Evolutionary conservation across 2,329 filamentous ascomycete species (phyloP).

Genomic region (Tolypocladium inflatum): DNA sequence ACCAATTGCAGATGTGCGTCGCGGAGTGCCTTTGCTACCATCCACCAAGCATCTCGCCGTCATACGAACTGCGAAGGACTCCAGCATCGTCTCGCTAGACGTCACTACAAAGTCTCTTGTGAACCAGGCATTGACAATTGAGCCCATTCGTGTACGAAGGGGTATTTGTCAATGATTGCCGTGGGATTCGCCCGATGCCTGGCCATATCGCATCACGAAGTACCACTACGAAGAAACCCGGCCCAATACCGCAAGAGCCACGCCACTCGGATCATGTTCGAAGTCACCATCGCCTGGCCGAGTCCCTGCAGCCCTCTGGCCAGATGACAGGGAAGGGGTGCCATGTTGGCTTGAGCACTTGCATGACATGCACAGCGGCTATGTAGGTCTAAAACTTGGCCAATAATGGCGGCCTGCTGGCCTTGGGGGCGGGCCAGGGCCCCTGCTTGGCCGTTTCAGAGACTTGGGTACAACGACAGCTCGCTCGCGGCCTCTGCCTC

Average conservation of each 20-base stretch:
- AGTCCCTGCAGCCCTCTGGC: background rate
- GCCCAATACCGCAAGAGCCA: background rate
- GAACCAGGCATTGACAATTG: background rate
- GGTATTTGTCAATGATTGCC: background rate
- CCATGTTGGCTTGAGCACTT: slow-evolving; percentile 18
- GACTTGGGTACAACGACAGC: slow-evolving; percentile 1
- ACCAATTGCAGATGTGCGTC: background rate
- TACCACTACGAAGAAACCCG: background rate
- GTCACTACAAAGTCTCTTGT: background rate
- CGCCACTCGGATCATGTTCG: background rate
- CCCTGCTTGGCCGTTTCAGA: slow-evolving; percentile 19
- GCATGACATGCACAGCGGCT: slow-evolving; percentile 32
- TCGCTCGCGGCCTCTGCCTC: background rate
- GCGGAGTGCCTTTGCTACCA: background rate
- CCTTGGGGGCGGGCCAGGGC: slow-evolving; percentile 12
- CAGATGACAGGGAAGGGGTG: background rate
- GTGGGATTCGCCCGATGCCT: background rate
- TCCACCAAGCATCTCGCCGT: background rate
- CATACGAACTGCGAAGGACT: background rate
- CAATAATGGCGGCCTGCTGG: slow-evolving; percentile 16
- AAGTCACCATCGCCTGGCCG: background rate
- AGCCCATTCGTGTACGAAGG: background rate
- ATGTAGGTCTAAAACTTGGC: slow-evolving; percentile 26
- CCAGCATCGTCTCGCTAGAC: background rate
- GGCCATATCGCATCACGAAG: background rate